These are phyloP conservation scores for Nidularia pulvinata DNA, from an alignment of 768 basidiomycete species.

Conservation along the genomic window DNA sequence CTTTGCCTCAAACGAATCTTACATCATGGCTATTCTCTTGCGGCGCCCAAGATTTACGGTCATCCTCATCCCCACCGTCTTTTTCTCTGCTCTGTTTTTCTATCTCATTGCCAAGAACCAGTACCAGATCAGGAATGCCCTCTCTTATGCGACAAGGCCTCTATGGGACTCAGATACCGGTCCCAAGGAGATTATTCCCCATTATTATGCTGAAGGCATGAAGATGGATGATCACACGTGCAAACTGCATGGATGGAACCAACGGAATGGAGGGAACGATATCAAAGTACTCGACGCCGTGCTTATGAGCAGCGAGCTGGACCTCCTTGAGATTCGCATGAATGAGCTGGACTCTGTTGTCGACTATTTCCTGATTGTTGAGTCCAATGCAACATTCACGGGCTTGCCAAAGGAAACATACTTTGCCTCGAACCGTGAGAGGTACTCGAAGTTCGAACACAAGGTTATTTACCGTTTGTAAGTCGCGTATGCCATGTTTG, in stretches of 20 bases:
- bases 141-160: constrained; percentile 58
- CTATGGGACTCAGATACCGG: constrained; percentile 58
- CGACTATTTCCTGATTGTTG: constrained; percentile 60
- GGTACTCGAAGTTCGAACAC: constrained; percentile 47
- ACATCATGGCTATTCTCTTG: constrained; percentile 13
- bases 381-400: constrained; percentile 63
- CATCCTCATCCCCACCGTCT: constrained; percentile 26
- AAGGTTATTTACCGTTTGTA: constrained; percentile 55
- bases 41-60: constrained; percentile 24
- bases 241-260: constrained; percentile 53
- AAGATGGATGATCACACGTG: constrained; percentile 41
- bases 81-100: constrained; percentile 25
- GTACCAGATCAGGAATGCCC: constrained; percentile 47
- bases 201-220: constrained; percentile 58
- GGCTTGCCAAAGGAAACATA: constrained; percentile 53
- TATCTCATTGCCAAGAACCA: constrained; percentile 37
- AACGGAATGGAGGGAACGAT: constrained; percentile 24
- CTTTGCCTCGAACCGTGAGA: constrained; percentile 42
- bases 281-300: constrained; percentile 56
- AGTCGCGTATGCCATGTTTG: constrained; percentile 11
- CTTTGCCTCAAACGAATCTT: neutral
- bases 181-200: constrained; percentile 44
- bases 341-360: constrained; percentile 59
- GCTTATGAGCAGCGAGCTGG: constrained; percentile 63
- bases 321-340: constrained; percentile 62